Evolutionary conservation across 2,329 filamentous ascomycete genomes (phyloP).

Genomic region (Blastomyces silverae): DNA sequence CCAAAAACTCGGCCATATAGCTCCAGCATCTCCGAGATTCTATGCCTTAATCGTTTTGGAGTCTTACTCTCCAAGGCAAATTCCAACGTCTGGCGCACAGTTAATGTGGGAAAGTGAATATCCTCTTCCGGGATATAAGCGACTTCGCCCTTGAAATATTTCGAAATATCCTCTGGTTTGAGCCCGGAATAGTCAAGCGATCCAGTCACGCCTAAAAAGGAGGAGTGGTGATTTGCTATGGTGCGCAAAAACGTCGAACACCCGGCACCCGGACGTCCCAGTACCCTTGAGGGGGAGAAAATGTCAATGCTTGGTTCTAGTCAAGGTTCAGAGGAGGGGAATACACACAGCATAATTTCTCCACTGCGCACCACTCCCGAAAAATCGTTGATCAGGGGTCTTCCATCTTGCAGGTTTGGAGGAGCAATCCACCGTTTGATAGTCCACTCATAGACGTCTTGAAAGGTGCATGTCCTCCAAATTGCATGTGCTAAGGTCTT

Average conservation of each 20-base stretch:
- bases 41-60: conserved; percentile 61
- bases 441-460: conserved; percentile 55
- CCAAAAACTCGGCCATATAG: conserved; percentile 52
- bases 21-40: conserved; percentile 50
- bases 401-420: conserved; percentile 41
- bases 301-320: background rate
- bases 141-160: conserved; percentile 69
- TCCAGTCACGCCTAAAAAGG: conserved; percentile 61
- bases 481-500: conserved; percentile 63
- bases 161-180: conserved; percentile 62
- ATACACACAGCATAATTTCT: conserved; percentile 55
- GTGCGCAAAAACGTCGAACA: conserved; percentile 82
- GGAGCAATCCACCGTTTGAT: conserved; percentile 45
- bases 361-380: conserved; percentile 58
- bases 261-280: conserved; percentile 57
- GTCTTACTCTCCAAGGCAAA: conserved; percentile 82
- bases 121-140: conserved; percentile 85
- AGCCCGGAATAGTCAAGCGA: conserved; percentile 62
- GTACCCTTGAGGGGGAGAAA: conserved; percentile 37
- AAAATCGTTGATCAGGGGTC: conserved; percentile 56
- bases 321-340: background rate
- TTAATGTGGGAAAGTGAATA: conserved; percentile 74
- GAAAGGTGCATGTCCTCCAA: conserved; percentile 66
- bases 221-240: conserved; percentile 71
- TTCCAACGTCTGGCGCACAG: conserved; percentile 75